Conservation (phyloP, 2,329 filamentous ascomycete species). For the Pseudogymnoascus sp. region DNA sequence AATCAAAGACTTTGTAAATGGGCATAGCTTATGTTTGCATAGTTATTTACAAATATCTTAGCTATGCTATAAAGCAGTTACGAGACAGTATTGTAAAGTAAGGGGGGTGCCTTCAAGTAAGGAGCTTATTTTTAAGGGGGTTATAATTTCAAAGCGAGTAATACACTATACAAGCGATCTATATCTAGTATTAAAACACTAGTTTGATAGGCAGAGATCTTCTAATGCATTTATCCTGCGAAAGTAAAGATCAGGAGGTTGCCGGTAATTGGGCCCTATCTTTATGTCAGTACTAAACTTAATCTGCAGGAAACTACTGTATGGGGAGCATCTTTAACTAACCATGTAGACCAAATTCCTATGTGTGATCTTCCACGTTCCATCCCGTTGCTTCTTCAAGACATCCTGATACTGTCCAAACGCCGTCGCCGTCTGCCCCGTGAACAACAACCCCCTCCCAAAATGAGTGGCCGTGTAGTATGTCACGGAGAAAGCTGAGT, state of each 20-base stretch:
- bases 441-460: background rate
- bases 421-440: background rate
- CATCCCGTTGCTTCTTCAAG: background rate
- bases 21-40: no score
- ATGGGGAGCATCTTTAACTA: background rate
- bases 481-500: background rate
- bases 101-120: background rate
- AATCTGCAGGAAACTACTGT: background rate
- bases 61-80: background rate
- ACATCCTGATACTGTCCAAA: constrained; percentile 10
- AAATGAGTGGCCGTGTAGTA: constrained; percentile 4
- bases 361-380: background rate
- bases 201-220: no score
- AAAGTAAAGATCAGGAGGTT: background rate
- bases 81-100: background rate
- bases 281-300: background rate
- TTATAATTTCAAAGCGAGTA: background rate
- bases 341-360: constrained; percentile 7
- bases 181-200: no score
- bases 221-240: background rate
- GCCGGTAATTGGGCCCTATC: background rate
- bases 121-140: background rate
- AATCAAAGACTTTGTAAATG: no score
- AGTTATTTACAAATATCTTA: no score
- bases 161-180: no score